A percentile compares a stretch with the other conserved stretches of the same genome.
Conservation (phyloP, 116 monocot genomes). For the Thalassia testudinum region DNA sequence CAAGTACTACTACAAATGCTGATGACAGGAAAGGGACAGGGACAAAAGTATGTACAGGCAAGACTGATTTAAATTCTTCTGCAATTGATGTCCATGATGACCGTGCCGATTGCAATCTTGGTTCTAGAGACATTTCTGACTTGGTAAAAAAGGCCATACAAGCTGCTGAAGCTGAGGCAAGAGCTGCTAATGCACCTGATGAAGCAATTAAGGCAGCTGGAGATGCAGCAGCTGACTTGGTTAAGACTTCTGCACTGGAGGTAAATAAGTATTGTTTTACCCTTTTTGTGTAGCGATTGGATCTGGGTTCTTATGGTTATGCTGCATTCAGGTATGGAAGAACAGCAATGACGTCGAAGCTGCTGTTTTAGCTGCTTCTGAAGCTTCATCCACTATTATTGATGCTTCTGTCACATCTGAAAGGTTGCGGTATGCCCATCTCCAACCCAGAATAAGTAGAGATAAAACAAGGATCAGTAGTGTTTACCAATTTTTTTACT, state of each 20-base stretch:
- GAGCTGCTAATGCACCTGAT: slow-evolving; percentile 67
- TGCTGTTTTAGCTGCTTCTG: slow-evolving; percentile 72
- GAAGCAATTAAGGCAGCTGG: slow-evolving; percentile 92
- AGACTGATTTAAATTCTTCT: neutral
- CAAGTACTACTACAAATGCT: slow-evolving; percentile 20
- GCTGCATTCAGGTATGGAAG: slow-evolving; percentile 42
- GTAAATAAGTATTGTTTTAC: slow-evolving; percentile 22
- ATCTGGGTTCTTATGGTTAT: neutral
- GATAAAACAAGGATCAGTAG: slow-evolving; percentile 14
- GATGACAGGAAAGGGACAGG: slow-evolving; percentile 36
- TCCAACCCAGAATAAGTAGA: neutral
- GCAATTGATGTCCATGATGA: slow-evolving; percentile 44
- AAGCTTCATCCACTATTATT: slow-evolving; percentile 85
- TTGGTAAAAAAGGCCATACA: slow-evolving; percentile 65
- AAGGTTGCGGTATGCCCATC: slow-evolving; percentile 19
- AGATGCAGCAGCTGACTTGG: slow-evolving; percentile 95
- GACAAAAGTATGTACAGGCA: slow-evolving; percentile 1
- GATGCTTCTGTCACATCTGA: slow-evolving; percentile 84
- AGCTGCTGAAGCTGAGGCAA: slow-evolving; percentile 94
- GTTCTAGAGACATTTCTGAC: slow-evolving; percentile 78
- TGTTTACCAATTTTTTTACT: neutral
- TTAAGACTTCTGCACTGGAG: slow-evolving; percentile 80
- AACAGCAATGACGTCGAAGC: slow-evolving; percentile 67
- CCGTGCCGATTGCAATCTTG: slow-evolving; percentile 53
- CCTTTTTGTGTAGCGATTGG: neutral